Conservation (phyloP, 2,329 filamentous ascomycete species). For the Cladosporium phlei region DNA sequence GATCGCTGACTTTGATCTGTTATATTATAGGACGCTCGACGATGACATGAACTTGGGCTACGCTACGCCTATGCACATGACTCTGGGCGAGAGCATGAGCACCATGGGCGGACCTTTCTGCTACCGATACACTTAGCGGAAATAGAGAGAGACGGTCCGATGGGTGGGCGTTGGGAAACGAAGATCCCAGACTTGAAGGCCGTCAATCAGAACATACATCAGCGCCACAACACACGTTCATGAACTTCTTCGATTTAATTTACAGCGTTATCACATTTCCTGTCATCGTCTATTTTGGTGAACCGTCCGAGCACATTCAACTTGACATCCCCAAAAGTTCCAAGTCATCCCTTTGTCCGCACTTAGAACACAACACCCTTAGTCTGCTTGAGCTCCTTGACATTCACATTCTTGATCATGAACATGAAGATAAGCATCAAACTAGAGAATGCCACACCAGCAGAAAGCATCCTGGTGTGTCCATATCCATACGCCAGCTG, state of each 20-base stretch:
- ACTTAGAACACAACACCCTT: slow-evolving; percentile 32
- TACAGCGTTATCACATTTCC: no score
- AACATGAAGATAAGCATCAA: slow-evolving; percentile 27
- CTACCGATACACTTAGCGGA: slow-evolving; percentile 37
- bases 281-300: not conserved
- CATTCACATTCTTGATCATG: slow-evolving; percentile 33
- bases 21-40: slow-evolving; percentile 35
- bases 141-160: no score
- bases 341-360: not conserved
- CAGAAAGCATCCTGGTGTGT: slow-evolving; percentile 42
- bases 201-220: no score
- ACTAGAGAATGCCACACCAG: slow-evolving; percentile 30
- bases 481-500: slow-evolving; percentile 45
- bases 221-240: no score
- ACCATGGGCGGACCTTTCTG: slow-evolving; percentile 43
- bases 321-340: not conserved
- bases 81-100: slow-evolving; percentile 33
- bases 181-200: no score
- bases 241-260: no score
- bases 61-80: slow-evolving; percentile 11
- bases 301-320: not conserved
- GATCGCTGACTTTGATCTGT: no score
- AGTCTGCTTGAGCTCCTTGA: slow-evolving; percentile 31
- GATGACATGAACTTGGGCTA: slow-evolving; percentile 36
- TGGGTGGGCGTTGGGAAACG: no score